These are phyloP conservation scores for Sarcocystis neurona DNA, from an alignment of 169 alveolate genomes.

Conservation along the genomic window DNA sequence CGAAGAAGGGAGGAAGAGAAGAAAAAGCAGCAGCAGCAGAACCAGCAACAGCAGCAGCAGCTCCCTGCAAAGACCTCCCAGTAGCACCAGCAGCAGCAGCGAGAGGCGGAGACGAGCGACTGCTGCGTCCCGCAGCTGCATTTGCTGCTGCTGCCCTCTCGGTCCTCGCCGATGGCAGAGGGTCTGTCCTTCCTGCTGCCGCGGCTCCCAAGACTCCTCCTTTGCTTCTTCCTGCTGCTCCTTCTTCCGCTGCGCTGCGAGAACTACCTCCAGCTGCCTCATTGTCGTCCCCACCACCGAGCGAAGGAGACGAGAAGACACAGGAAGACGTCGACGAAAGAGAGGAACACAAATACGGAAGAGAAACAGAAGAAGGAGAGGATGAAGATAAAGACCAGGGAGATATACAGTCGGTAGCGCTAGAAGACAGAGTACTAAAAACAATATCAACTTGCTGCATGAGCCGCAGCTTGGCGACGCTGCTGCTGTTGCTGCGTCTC, in stretches of 20 bases:
- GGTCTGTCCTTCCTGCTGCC: background rate
- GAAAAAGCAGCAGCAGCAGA: background rate
- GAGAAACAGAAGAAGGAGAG: too few relatives aligned
- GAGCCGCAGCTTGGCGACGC: background rate
- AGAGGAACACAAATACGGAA: too few relatives aligned
- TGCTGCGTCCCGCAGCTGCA: conserved; percentile 4
- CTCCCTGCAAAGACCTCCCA: too few relatives aligned
- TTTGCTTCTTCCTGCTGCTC: background rate
- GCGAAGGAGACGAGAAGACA: too few relatives aligned
- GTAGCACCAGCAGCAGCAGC: too few relatives aligned
- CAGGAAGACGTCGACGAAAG: too few relatives aligned
- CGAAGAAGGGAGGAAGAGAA: background rate
- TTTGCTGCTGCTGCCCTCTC: conserved; percentile 30
- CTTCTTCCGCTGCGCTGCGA: too few relatives aligned
- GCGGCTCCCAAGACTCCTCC: background rate
- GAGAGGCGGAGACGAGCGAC: too few relatives aligned
- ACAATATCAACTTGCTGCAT: background rate
- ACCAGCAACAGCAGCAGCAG: too few relatives aligned
- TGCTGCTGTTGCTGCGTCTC: background rate
- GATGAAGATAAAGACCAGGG: background rate
- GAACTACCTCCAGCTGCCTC: too few relatives aligned
- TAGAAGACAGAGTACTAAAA: conserved; percentile 30
- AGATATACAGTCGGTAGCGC: conserved; percentile 18
- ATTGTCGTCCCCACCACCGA: too few relatives aligned
- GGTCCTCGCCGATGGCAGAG: background rate